Conservation (phyloP, 345 rosid genomes). For the Schrenkiella parvula region DNA sequence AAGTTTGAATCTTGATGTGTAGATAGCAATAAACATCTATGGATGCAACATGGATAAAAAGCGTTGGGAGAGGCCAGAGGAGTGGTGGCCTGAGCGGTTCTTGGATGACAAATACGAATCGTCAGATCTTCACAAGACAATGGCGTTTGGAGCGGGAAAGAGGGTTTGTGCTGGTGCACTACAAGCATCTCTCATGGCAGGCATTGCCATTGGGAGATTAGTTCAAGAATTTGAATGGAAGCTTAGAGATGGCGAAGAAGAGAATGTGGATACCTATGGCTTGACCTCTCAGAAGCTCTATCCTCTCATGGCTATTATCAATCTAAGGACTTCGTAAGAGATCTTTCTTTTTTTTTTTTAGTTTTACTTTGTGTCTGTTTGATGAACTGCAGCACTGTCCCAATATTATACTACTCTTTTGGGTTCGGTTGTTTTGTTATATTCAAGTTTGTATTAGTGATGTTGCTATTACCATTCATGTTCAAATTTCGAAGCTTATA, state of each 20-base stretch:
- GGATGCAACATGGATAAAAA: constrained; percentile 91
- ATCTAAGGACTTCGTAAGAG: constrained; percentile 41
- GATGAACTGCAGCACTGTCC: not conserved
- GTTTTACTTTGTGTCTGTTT: not conserved
- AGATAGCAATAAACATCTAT: constrained; percentile 84
- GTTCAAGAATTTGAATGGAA: constrained; percentile 83
- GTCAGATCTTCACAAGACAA: constrained; percentile 65
- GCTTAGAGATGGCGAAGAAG: constrained; percentile 59
- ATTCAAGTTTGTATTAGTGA: not conserved
- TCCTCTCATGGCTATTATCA: constrained; percentile 57
- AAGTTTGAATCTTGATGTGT: constrained; percentile 21
- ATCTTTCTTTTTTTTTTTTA: not conserved
- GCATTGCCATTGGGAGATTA: constrained; percentile 60
- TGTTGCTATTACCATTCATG: too few relatives aligned
- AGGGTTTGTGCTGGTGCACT: constrained; percentile 77
- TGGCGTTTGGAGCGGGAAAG: constrained; percentile 92
- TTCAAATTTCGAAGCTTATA: too few relatives aligned
- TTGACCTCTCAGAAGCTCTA: constrained; percentile 70
- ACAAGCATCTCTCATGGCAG: constrained; percentile 56
- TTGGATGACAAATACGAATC: constrained; percentile 48
- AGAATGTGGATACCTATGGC: constrained; percentile 57
- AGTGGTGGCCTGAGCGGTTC: constrained; percentile 80
- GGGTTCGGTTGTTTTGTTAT: not conserved
- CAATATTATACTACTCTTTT: not conserved
- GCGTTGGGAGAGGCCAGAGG: constrained; percentile 61